phyloP scores from a whole-genome alignment of 352 stramenopile species.

The Phytophthora agathidicida region DNA sequence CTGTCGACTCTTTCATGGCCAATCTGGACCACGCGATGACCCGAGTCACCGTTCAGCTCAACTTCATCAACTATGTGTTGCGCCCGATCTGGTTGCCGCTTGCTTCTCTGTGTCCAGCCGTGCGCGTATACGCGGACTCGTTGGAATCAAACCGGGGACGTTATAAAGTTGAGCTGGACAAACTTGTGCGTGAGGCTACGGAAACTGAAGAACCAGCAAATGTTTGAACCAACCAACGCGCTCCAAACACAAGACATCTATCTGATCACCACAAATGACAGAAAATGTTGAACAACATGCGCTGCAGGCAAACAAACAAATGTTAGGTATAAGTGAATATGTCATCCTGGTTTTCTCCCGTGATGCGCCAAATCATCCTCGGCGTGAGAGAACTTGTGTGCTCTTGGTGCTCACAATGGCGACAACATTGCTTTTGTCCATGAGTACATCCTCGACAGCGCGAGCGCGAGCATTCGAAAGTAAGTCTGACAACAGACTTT shows the following conservation, averaged over 20 bases:
- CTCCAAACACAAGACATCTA: constrained; percentile 5
- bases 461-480: constrained; percentile 79
- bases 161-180: constrained; percentile 66
- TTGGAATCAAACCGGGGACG: constrained; percentile 66
- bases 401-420: constrained; percentile 87
- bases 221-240: constrained; percentile 32
- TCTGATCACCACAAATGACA: constrained; percentile 14
- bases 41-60: constrained; percentile 70
- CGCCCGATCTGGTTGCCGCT: constrained; percentile 71
- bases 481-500: constrained; percentile 78
- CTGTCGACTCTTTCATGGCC: constrained; percentile 76
- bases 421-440: constrained; percentile 84
- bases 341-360: constrained; percentile 8
- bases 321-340: constrained; percentile 21
- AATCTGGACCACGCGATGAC: constrained; percentile 66
- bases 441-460: constrained; percentile 65
- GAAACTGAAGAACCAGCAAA: constrained; percentile 29
- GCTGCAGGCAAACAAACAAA: constrained; percentile 10
- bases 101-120: constrained; percentile 45
- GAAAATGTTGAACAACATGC: constrained; percentile 6
- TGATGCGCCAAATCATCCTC: constrained; percentile 28
- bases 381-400: constrained; percentile 66
- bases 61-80: constrained; percentile 81
- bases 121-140: constrained; percentile 62
- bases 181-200: constrained; percentile 37